phyloP scores from a whole-genome alignment of 169 alveolate species.

The Babesia divergens region DNA sequence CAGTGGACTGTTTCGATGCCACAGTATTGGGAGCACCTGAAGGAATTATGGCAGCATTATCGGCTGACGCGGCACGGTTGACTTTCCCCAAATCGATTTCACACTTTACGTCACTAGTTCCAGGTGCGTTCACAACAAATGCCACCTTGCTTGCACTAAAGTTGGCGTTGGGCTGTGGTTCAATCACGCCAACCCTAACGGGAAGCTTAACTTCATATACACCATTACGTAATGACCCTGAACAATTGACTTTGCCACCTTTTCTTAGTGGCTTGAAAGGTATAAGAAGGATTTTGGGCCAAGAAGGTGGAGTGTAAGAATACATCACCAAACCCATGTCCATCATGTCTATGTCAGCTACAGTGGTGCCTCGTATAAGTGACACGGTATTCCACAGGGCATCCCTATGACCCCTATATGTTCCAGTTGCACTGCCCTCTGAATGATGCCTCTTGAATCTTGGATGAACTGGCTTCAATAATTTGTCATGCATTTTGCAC shows the following conservation, averaged over 20 bases:
- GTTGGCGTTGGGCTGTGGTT: constrained; percentile 35
- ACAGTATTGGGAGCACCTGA: no score
- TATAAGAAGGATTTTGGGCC: constrained; percentile 4
- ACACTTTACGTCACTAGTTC: constrained; percentile 6
- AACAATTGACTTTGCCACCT: background rate
- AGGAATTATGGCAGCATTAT: no score
- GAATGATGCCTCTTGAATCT: background rate
- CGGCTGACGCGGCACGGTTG: background rate
- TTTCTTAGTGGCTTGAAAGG: background rate
- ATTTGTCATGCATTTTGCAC: background rate
- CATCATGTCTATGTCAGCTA: constrained; percentile 51
- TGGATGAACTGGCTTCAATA: background rate
- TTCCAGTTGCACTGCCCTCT: background rate
- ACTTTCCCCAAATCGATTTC: background rate
- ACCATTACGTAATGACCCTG: background rate
- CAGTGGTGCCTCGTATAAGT: background rate
- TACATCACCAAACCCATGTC: constrained; percentile 36
- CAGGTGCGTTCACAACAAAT: constrained; percentile 29
- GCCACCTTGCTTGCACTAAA: background rate
- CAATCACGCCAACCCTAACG: constrained; percentile 41
- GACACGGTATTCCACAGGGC: background rate
- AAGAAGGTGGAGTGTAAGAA: constrained; percentile 19
- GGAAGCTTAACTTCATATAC: constrained; percentile 5
- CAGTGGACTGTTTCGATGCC: no score
- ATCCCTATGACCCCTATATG: background rate